These are phyloP conservation scores for Craterostigma plantagineum DNA, from an alignment of 257 asterid species.

Conservation along the genomic window DNA sequence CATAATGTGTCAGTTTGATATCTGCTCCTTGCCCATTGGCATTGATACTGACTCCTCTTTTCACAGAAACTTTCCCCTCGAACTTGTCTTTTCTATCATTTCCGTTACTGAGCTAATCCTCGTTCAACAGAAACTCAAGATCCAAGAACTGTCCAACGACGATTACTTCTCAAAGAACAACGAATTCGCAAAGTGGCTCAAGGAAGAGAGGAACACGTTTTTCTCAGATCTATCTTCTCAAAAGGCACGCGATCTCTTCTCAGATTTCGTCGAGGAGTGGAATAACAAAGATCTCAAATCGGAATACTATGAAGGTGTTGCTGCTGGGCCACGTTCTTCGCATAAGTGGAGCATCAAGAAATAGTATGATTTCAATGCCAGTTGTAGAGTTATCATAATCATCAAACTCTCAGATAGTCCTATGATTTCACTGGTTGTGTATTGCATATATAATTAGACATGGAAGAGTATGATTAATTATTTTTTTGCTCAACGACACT, in stretches of 20 bases:
- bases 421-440: too few relatives aligned
- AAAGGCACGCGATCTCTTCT: slow-evolving; percentile 40
- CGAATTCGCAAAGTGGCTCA: slow-evolving; percentile 84
- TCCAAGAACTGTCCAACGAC: slow-evolving; percentile 45
- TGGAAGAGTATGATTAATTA: too few relatives aligned
- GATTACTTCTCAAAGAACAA: slow-evolving; percentile 88
- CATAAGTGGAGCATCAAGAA: slow-evolving; percentile 64
- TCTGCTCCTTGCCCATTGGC: too few relatives aligned
- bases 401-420: too few relatives aligned
- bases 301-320: slow-evolving; percentile 68
- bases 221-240: slow-evolving; percentile 78
- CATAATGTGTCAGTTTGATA: too few relatives aligned
- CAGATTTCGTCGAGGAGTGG: slow-evolving; percentile 60
- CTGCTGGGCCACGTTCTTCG: slow-evolving; percentile 65
- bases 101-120: not conserved
- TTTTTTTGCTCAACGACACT: too few relatives aligned
- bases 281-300: slow-evolving; percentile 45
- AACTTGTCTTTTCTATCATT: too few relatives aligned
- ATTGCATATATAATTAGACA: too few relatives aligned
- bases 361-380: slow-evolving; percentile 12
- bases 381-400: not conserved
- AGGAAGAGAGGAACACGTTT: slow-evolving; percentile 42
- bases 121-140: slow-evolving; percentile 29
- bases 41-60: too few relatives aligned
- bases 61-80: too few relatives aligned